Evolutionary conservation across 1,139 yeast genomes (phyloP), one percentile per base, ranked within the genome.

Genomic region (Saccharomycopsis crataegensis): DNA sequence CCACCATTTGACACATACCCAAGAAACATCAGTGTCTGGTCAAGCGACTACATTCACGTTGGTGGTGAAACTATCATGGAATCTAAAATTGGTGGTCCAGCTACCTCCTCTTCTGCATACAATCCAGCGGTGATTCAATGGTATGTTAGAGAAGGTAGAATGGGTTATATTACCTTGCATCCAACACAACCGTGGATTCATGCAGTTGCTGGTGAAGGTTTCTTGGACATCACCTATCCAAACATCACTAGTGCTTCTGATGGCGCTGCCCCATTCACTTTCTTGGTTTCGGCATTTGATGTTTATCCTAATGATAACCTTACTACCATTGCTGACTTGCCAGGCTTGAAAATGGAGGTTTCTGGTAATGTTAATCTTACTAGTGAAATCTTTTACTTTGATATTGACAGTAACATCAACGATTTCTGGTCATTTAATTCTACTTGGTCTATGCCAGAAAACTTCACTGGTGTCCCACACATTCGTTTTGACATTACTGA

Each of bases 131-230:
- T 55, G 14, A 57, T 57, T 41, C 58, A 57, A 47, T 57, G 59
- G 59, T 57, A 50, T 49, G 59, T 57, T 8, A 46, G 59, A 9
- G 59, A 57, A 41, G 58, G 58, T 43, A 57, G 59, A 57, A 51
- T 55, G 43, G 58, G 59, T 22, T 57, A 55, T 46, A 49, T 57
- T 43, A 55, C 36, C 16, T 51, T 50, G 8, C 51, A 49, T 17
- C 49, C 58, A 11, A 55, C 54, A 31, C 53, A 57, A 43, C 48
- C 51, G 1, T 43, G 48, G 48, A 51, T 57, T 49, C 47, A 45
- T 12, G 57, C 58, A 37, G 48, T 41, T 17, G 59, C 59, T 9
- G 59, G 59, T 37, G 57, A 57, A 47, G 57, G 58, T 31, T 57
- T 45, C 52, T 51, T 57, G 42, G 59, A 57, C 34, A 55, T 57